Evolutionary conservation across 768 basidiomycete species (phyloP).

Genomic region (Tremella fuciformis): DNA sequence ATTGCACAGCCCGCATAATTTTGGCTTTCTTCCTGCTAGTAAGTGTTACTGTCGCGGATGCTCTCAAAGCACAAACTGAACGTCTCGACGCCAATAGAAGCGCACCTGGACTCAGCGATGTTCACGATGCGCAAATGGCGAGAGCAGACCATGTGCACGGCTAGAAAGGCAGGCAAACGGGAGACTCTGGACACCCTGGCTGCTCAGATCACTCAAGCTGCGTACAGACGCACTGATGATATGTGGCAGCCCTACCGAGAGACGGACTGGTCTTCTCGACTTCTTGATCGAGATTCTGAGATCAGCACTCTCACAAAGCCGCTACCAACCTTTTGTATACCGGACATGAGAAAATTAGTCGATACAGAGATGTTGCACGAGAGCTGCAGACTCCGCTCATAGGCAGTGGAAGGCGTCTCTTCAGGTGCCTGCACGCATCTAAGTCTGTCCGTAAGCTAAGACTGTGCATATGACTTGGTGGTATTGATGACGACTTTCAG

Average conservation of each 20-base stretch:
- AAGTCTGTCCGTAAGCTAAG: constrained; percentile 57
- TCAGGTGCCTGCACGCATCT: constrained; percentile 78
- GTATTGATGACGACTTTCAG: too few relatives aligned
- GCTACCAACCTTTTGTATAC: constrained; percentile 70
- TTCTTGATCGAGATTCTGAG: constrained; percentile 77
- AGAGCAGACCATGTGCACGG: constrained; percentile 69
- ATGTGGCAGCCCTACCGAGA: constrained; percentile 74
- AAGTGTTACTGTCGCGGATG: neutral
- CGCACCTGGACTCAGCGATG: constrained; percentile 60
- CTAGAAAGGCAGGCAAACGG: constrained; percentile 71
- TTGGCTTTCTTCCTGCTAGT: constrained; percentile 67
- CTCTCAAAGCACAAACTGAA: constrained; percentile 50
- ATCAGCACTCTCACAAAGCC: constrained; percentile 17
- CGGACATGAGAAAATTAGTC: constrained; percentile 85
- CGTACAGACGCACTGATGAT: constrained; percentile 58
- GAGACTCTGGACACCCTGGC: constrained; percentile 66
- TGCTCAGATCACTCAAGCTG: neutral
- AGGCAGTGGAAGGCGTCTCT: constrained; percentile 64
- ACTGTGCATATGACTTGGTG: too few relatives aligned
- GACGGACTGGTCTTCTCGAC: constrained; percentile 79
- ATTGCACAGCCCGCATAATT: constrained; percentile 93
- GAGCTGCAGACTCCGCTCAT: constrained; percentile 78
- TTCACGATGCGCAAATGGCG: too few relatives aligned
- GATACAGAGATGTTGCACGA: constrained; percentile 84
- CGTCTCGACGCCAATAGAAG: constrained; percentile 90